A percentile compares a stretch with the other conserved stretches of the same genome.
These are phyloP conservation scores for Phytophthora uliginosa DNA, from an alignment of 352 stramenopile genomes.

Conservation along the genomic window DNA sequence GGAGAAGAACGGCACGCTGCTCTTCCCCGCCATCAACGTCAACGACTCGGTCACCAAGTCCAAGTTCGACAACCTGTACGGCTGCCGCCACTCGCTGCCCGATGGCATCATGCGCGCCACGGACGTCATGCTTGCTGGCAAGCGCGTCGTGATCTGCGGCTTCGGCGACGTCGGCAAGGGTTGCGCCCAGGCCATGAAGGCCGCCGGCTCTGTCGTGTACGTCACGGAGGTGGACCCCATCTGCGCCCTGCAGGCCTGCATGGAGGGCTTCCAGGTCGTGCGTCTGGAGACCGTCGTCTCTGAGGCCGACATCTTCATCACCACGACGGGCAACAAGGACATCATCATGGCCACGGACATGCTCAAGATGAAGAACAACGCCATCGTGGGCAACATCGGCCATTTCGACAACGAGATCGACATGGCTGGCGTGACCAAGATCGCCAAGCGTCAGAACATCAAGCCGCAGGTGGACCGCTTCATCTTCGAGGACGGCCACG, in stretches of 20 bases:
- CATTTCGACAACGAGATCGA: slow-evolving; percentile 99
- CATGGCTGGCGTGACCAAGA: slow-evolving; percentile 94
- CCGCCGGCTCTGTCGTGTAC: slow-evolving; percentile 97
- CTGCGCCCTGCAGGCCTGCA: slow-evolving; percentile 98
- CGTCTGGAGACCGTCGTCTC: slow-evolving; percentile 93
- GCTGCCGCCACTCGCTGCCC: slow-evolving; percentile 98
- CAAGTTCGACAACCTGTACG: slow-evolving; percentile 99
- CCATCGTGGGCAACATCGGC: slow-evolving; percentile 99
- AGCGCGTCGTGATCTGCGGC: slow-evolving; percentile 98
- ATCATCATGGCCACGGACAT: slow-evolving; percentile 98
- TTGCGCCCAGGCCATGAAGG: slow-evolving; percentile 98
- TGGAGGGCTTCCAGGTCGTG: slow-evolving; percentile 98
- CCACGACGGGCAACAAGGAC: slow-evolving; percentile 99
- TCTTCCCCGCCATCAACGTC: slow-evolving; percentile 99
- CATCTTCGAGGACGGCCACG: slow-evolving; percentile 96
- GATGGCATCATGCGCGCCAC: slow-evolving; percentile 99
- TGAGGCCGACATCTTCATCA: slow-evolving; percentile 98
- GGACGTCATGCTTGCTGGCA: slow-evolving; percentile 99
- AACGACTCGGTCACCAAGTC: slow-evolving; percentile 99
- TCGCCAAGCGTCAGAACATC: slow-evolving; percentile 97
- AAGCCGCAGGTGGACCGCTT: slow-evolving; percentile 99
- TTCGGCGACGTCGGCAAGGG: slow-evolving; percentile 99
- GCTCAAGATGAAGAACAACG: slow-evolving; percentile 99
- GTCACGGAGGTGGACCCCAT: slow-evolving; percentile 99
- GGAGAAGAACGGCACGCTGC: slow-evolving; percentile 96